Evolutionary conservation across 768 basidiomycete species (phyloP), one percentile per base, ranked within the genome.

Genomic region (Leccinellum rugosiceps): DNA sequence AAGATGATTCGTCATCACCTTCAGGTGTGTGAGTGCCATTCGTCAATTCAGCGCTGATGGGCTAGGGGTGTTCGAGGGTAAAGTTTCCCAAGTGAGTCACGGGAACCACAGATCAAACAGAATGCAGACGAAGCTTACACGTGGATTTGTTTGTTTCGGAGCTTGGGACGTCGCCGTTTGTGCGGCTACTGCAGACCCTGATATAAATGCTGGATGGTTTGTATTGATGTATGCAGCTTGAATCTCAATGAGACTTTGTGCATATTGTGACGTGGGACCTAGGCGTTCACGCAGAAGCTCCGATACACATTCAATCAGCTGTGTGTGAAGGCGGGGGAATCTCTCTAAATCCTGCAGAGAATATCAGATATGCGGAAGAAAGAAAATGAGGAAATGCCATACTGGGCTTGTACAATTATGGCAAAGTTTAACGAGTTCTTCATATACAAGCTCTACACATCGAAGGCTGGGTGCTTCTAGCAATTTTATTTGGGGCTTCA

Each of bases 141-240:
- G 78, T 61, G 81, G 77, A 35, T 72, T 69, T 50, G 72, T 72
- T 23, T 77, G 77, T 64, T 74, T 79, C 46, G 81, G 77, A 25
- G 68, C 64, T 72, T 78, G 67, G 25, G 71, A 59, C 17, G 72
- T 69, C 28, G 75, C 71, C 52, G 83, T 78, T 62, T 83, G 80
- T 52, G 84, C 79, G 57, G 84, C 83, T 10, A 78, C 69, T 44
- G 88, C 83, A 34, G 90, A 90, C 10, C 90, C 89, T 19, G 88
- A 79, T 56, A 95, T 87, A 74, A 98, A 98, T 31, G 91, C 83
- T 6, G 97, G 97, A 70, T 99, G 97, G 72, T 98, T 98, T 56
- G 95, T 98, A 72, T 99, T 99, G 80, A 99, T 98, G 70, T 99
- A 99, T 11, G 97, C 95, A 1, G 94, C 94, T 73, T 99, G 97